Percentiles rank a stretch among this genome's conserved stretches.
Evolutionary conservation across 2,329 filamentous ascomycete species (phyloP).

Genomic region (Biscogniauxia mediterranea): DNA sequence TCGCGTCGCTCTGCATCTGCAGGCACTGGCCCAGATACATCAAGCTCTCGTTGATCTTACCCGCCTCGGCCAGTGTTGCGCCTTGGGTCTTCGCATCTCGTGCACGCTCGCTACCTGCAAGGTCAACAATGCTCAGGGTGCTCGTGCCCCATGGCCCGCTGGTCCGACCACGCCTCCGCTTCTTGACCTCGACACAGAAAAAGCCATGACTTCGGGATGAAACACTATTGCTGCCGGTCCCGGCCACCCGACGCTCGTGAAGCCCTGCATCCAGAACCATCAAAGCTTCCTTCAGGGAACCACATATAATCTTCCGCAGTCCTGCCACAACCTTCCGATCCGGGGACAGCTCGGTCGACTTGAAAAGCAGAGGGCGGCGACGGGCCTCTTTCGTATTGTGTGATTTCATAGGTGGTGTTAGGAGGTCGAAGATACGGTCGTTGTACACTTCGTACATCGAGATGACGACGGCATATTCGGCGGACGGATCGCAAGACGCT

Average conservation of each 20-base stretch:
- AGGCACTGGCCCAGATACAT: conserved; percentile 98
- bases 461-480: conserved; percentile 83
- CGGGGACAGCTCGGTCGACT: conserved; percentile 80
- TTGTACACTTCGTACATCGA: conserved; percentile 99
- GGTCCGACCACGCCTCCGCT: conserved; percentile 53
- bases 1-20: conserved; percentile 85
- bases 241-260: conserved; percentile 81
- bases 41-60: conserved; percentile 96
- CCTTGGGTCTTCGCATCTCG: conserved; percentile 92
- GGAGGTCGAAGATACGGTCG: conserved; percentile 91
- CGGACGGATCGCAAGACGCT: conserved; percentile 63
- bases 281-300: conserved; percentile 76
- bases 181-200: conserved; percentile 94
- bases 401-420: conserved; percentile 62
- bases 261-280: conserved; percentile 88
- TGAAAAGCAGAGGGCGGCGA: conserved; percentile 85
- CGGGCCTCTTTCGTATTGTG: conserved; percentile 66
- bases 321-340: conserved; percentile 95
- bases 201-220: conserved; percentile 94
- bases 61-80: conserved; percentile 87
- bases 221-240: conserved; percentile 89
- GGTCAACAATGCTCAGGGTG: conserved; percentile 82
- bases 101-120: conserved; percentile 91
- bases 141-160: conserved; percentile 70
- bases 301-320: conserved; percentile 84